Evolutionary conservation across 768 basidiomycete genomes (phyloP).

Genomic region (Trametes gibbosa): DNA sequence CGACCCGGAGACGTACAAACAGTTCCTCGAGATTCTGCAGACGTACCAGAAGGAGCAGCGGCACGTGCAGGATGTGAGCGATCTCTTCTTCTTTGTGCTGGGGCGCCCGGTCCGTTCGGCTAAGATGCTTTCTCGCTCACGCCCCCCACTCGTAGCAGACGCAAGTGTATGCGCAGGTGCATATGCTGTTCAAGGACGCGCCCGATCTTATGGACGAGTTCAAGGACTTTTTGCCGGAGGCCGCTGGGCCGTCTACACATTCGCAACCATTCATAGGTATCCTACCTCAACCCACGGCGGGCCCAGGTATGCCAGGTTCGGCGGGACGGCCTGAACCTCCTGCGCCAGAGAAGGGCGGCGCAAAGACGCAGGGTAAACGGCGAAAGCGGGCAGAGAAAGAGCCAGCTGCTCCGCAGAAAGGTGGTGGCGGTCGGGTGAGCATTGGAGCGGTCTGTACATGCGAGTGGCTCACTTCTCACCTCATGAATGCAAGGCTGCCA

Average conservation of each 20-base stretch:
- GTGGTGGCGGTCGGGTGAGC: conserved; percentile 47
- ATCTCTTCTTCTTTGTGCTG: conserved; percentile 1
- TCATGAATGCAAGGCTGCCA: conserved; percentile 41
- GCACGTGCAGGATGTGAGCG: conserved; percentile 67
- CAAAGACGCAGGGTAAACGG: conserved; percentile 45
- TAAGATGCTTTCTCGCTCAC: not conserved
- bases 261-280: conserved; percentile 44
- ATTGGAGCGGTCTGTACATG: not conserved
- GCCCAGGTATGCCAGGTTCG: conserved; percentile 31
- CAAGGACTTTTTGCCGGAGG: conserved; percentile 77
- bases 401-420: conserved; percentile 52
- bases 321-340: conserved; percentile 24
- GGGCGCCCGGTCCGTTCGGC: not conserved
- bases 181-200: conserved; percentile 76
- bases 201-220: conserved; percentile 79
- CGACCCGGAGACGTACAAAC: conserved; percentile 91
- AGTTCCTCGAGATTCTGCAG: conserved; percentile 86
- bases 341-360: conserved; percentile 40
- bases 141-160: conserved; percentile 36
- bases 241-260: conserved; percentile 41
- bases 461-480: not conserved
- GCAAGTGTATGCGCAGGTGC: conserved; percentile 80
- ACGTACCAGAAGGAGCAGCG: conserved; percentile 80
- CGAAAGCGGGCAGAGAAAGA: conserved; percentile 74
- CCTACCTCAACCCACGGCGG: conserved; percentile 46